Conservation (phyloP, 2,329 filamentous ascomycete genomes). For the Sclerotinia trifoliorum region DNA sequence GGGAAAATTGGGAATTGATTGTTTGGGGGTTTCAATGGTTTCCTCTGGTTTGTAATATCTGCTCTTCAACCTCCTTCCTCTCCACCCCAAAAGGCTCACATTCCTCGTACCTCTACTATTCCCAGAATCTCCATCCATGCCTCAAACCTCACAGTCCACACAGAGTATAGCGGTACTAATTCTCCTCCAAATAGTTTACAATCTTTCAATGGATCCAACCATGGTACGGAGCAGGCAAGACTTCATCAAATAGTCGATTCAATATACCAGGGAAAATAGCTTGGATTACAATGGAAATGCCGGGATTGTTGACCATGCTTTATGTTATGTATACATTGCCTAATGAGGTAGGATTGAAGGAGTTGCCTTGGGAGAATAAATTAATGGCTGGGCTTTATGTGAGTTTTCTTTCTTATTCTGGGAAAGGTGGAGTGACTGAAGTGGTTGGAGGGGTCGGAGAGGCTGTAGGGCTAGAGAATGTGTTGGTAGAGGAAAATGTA, state of each 20-base stretch:
- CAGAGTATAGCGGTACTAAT: neutral
- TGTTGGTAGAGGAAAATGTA: too few relatives aligned
- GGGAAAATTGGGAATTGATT: conserved; percentile 56
- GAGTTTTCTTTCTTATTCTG: conserved; percentile 24
- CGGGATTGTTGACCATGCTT: conserved; percentile 72
- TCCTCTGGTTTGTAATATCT: conserved; percentile 45
- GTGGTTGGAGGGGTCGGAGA: neutral
- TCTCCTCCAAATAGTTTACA: conserved; percentile 55
- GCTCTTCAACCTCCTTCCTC: neutral
- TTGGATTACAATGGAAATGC: conserved; percentile 86
- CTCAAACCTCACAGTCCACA: neutral
- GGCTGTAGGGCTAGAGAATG: too few relatives aligned
- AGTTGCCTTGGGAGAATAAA: conserved; percentile 75
- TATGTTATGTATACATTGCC: conserved; percentile 76
- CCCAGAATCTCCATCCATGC: neutral
- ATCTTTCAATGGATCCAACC: conserved; percentile 69
- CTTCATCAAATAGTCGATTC: conserved; percentile 67
- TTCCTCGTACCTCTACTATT: neutral
- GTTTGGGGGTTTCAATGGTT: conserved; percentile 52
- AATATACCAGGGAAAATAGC: conserved; percentile 88
- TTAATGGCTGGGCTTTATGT: conserved; percentile 68
- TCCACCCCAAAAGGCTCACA: neutral
- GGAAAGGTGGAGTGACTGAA: too few relatives aligned
- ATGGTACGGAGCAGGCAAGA: conserved; percentile 93
- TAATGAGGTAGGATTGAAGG: conserved; percentile 51